Conservation (phyloP, 2,329 filamentous ascomycete genomes). For the Neofusicoccum laricinum region DNA sequence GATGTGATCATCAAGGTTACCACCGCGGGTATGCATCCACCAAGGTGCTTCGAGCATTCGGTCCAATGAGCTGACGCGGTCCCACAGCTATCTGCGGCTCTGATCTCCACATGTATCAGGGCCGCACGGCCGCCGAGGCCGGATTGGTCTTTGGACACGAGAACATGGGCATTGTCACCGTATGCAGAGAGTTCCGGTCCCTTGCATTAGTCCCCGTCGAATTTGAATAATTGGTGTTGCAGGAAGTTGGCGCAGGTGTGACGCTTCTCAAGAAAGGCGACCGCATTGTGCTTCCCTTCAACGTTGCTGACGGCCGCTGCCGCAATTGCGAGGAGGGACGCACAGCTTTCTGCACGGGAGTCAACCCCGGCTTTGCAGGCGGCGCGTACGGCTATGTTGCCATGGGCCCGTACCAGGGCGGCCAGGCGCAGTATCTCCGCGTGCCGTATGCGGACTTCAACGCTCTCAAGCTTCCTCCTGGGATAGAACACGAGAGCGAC, state of each 20-base stretch:
- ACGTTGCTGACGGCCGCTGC: constrained; percentile 62
- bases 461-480: constrained; percentile 58
- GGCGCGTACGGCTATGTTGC: constrained; percentile 62
- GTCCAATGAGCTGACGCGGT: background rate
- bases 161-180: constrained; percentile 56
- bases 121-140: constrained; percentile 59
- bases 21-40: constrained; percentile 46
- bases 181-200: background rate
- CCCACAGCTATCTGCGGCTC: constrained; percentile 53
- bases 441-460: constrained; percentile 69
- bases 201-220: too few relatives aligned
- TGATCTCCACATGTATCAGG: constrained; percentile 60
- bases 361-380: constrained; percentile 59
- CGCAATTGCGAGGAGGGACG: constrained; percentile 63
- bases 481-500: constrained; percentile 60
- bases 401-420: constrained; percentile 56
- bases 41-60: background rate
- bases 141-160: constrained; percentile 64
- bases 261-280: constrained; percentile 62
- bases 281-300: constrained; percentile 64
- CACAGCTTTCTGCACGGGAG: constrained; percentile 64
- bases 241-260: constrained; percentile 57
- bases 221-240: background rate
- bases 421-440: constrained; percentile 62
- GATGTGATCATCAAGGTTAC: constrained; percentile 65